Evolutionary conservation across 2,329 filamentous ascomycete species (phyloP).

Genomic region (Beauveria varroae): DNA sequence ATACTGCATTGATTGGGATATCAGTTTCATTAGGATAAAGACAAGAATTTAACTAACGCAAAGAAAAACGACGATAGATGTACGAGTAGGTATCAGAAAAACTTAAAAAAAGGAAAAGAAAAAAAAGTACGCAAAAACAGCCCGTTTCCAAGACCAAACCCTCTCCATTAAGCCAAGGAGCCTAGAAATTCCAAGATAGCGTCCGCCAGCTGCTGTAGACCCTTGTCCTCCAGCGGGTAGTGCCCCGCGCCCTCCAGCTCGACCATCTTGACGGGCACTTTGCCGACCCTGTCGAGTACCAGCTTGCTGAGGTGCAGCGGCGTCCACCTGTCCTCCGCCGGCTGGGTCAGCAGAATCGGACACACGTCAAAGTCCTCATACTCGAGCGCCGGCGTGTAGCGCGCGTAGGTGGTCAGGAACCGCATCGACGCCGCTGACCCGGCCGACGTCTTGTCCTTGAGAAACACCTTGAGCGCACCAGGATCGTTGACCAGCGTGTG

Average conservation of each 20-base stretch:
- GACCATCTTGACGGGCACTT: background rate
- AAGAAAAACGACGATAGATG: too few species aligned
- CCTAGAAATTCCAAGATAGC: background rate
- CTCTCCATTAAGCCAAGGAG: background rate
- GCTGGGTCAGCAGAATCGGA: background rate
- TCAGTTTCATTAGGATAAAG: too few species aligned
- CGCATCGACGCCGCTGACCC: background rate
- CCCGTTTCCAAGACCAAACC: background rate
- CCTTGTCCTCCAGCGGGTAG: slow-evolving; percentile 2
- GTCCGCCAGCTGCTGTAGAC: background rate
- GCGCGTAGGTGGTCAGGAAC: background rate
- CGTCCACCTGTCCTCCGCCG: background rate
- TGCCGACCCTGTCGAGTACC: background rate
- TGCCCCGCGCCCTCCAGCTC: background rate
- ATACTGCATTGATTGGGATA: too few species aligned
- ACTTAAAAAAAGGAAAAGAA: too few species aligned
- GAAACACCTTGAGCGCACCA: background rate
- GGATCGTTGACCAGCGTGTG: background rate
- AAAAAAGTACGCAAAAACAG: too few species aligned
- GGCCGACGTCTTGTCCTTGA: background rate
- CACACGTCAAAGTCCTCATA: background rate
- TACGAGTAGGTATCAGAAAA: too few species aligned
- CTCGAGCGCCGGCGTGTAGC: background rate
- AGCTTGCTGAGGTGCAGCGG: background rate
- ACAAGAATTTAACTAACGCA: too few species aligned